These are phyloP conservation scores for Halophytophthora batemanensis DNA, from an alignment of 352 stramenopile species.

Conservation along the genomic window DNA sequence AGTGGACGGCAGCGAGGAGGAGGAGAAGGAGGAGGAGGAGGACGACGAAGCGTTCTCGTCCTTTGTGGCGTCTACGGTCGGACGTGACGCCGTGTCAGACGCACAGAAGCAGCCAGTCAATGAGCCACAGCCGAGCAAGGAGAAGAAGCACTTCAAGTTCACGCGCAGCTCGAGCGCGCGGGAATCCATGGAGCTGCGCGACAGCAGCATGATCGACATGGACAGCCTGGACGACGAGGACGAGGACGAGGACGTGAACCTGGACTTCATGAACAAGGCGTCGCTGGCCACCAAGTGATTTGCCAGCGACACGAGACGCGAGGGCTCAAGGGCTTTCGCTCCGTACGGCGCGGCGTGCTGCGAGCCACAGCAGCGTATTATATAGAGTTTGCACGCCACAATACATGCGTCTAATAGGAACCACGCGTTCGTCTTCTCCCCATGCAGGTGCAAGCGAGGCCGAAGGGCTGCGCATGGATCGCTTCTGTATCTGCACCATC, in stretches of 20 bases:
- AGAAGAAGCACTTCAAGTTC: constrained; percentile 45
- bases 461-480: too few relatives aligned
- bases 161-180: constrained; percentile 27
- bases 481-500: background rate
- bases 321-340: too few relatives aligned
- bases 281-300: constrained; percentile 16
- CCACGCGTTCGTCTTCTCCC: too few relatives aligned
- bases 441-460: too few relatives aligned
- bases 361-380: too few relatives aligned
- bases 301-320: too few relatives aligned
- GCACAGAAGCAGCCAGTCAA: constrained; percentile 19
- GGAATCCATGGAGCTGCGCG: constrained; percentile 21
- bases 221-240: constrained; percentile 33
- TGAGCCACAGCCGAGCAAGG: constrained; percentile 13
- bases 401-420: too few relatives aligned
- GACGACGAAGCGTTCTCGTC: constrained; percentile 26
- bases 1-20: background rate
- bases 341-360: too few relatives aligned
- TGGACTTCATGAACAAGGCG: constrained; percentile 74
- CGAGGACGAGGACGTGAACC: constrained; percentile 67
- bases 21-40: constrained; percentile 12
- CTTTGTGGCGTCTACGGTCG: constrained; percentile 19
- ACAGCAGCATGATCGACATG: constrained; percentile 35
- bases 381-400: too few relatives aligned
- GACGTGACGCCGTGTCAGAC: constrained; percentile 1